These are phyloP conservation scores for Coemansia sp. DNA, from an alignment of 192 early-diverging fungal species.

Conservation along the genomic window DNA sequence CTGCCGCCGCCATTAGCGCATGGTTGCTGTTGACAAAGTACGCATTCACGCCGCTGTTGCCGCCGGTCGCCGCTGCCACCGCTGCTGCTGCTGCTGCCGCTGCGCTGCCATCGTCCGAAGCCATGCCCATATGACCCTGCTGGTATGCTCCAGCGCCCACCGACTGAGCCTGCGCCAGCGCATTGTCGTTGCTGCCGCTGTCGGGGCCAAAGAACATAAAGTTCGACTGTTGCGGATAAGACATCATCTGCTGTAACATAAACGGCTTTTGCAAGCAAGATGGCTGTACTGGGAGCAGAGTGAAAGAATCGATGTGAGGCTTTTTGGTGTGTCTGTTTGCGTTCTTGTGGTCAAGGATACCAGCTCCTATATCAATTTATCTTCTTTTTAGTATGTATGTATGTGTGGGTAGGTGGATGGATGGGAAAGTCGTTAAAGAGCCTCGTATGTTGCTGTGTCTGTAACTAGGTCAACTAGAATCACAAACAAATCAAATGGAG, in stretches of 20 bases:
- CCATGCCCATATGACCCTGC: background rate
- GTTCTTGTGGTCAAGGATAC: conserved; percentile 1
- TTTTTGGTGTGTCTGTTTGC: conserved; percentile 1
- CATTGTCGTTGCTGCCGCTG: conserved; percentile 1
- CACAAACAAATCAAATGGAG: background rate
- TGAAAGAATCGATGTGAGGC: too few species aligned
- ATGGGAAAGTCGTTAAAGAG: background rate
- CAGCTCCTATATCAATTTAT: background rate
- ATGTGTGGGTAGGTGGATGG: background rate
- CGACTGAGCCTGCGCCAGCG: conserved; percentile 3
- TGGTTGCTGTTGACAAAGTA: conserved; percentile 23
- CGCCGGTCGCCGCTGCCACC: conserved; percentile 1
- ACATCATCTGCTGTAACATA: conserved; percentile 17
- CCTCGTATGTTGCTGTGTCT: background rate
- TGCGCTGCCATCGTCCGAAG: background rate
- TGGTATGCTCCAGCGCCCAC: conserved; percentile 13
- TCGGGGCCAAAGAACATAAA: conserved; percentile 33
- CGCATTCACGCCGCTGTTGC: conserved; percentile 8
- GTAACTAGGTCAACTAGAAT: conserved; percentile 19
- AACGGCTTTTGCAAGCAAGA: background rate
- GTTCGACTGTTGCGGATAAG: conserved; percentile 34
- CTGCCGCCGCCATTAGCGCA: conserved; percentile 14
- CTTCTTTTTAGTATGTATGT: background rate
- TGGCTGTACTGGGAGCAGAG: background rate
- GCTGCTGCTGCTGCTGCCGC: conserved; percentile 12